Base-by-base conservation (phyloP, 495 filamentous ascomycete species). In the Xylaria intraflava region DNA sequence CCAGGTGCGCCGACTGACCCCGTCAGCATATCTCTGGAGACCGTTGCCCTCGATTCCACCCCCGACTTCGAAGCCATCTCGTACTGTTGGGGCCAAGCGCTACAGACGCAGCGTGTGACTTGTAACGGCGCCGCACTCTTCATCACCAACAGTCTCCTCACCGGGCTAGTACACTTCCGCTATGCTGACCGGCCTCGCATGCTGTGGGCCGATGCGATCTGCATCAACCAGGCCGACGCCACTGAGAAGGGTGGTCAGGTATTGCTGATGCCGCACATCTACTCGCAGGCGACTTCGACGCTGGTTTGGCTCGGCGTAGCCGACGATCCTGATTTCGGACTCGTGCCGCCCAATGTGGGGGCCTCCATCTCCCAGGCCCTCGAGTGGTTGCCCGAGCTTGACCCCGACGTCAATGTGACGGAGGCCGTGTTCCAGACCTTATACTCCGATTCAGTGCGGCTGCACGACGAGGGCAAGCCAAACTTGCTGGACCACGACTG, bases 171-270 rank as follows among this genome's bases (percentile, higher is more conserved):
- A 5, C 46, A 61, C 20, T 55, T 73, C 8, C 66, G 70, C 17
- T 30, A 56, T 46, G 23, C 39, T 4, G 50, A 66, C 10, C 52
- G 43, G 17, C 29, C 46, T 33, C 58, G 68, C 12, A 45, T 48
- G 11, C 16, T 72, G 0, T 72, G 70, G 69, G 60, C 64, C 22
- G 71, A 73, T 42, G 62, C 70, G 0, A 61, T 74, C 16, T 75
- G 71, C 53, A 72, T 75, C 44, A 57, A 75, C 58, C 72, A 75
- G 51, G 36, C 43, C 8, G 55, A 72, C 53, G 40, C 44, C 10
- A 23, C 17, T 1, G 71, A 74, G 46, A 69, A 62, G 47, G 52
- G 46, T 19, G 31, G 49, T 1, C 71, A 74, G 50, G 69, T 73
- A 1, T 26, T 48, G 19, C 57, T 66, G 10, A 74, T 73, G 72